Percentiles rank a stretch among this genome's conserved stretches.
Conservation (phyloP, 139 green algal genomes). For the Astrephomene gubernaculifera region DNA sequence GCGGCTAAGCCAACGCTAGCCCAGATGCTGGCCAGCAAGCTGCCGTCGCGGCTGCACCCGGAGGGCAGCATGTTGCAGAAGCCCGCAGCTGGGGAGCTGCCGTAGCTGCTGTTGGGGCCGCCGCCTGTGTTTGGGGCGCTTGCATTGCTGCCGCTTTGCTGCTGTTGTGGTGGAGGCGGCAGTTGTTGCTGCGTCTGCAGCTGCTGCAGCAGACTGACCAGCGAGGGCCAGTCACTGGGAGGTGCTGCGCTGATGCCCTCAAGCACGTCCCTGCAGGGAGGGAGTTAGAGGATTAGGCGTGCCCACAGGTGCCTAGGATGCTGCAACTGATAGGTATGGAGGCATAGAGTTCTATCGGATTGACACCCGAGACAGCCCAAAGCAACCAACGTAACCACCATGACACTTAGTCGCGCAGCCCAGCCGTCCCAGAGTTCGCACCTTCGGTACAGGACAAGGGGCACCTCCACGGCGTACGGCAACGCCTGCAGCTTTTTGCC, state of each 20-base stretch:
- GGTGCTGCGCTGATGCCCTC: background rate
- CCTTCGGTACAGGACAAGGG: slow-evolving; percentile 25
- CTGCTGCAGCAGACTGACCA: background rate
- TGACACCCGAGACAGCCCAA: background rate
- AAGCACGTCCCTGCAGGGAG: background rate
- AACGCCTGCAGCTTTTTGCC: background rate
- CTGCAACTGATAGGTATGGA: background rate
- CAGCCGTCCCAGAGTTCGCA: background rate
- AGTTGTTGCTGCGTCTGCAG: slow-evolving; percentile 21
- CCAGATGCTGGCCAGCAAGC: slow-evolving; percentile 29
- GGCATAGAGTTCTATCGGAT: background rate
- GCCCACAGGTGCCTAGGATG: background rate
- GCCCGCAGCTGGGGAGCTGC: background rate
- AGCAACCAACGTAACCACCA: background rate
- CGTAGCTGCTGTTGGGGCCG: background rate
- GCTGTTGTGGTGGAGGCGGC: background rate
- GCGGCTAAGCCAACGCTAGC: background rate
- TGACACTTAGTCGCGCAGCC: background rate
- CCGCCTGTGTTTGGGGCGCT: too few species aligned
- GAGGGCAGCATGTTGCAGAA: slow-evolving; percentile 17
- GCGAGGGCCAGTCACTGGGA: background rate
- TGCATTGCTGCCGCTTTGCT: background rate
- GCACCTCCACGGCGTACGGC: slow-evolving; percentile 21
- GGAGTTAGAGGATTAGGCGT: background rate
- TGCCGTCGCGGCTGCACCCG: slow-evolving; percentile 14